Conservation (phyloP, 352 stramenopile genomes). For the Globisporangium solare region DNA sequence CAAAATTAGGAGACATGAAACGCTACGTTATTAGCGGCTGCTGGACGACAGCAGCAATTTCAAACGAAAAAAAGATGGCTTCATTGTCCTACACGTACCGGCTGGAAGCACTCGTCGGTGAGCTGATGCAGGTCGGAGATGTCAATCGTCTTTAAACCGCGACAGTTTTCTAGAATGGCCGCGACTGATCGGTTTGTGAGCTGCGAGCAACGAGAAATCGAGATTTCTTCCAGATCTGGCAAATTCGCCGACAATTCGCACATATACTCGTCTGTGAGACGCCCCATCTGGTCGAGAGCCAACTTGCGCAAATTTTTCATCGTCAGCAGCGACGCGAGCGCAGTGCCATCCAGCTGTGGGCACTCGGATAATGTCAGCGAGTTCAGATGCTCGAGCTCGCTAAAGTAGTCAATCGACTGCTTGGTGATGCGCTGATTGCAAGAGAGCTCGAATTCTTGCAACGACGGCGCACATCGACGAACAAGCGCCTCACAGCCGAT, state of each 20-base stretch:
- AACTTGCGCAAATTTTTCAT: conserved; percentile 68
- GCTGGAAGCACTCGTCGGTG: conserved; percentile 60
- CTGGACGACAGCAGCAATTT: not conserved
- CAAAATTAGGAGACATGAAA: conserved; percentile 1
- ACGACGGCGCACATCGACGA: conserved; percentile 57
- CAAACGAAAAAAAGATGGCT: not conserved
- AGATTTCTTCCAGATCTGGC: conserved; percentile 56
- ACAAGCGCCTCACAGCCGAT: conserved; percentile 58
- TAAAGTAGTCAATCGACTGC: conserved; percentile 67
- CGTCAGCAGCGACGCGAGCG: conserved; percentile 48
- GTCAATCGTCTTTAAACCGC: conserved; percentile 48
- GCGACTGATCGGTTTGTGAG: conserved; percentile 46
- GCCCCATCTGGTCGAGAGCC: conserved; percentile 75
- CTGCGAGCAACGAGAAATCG: conserved; percentile 64
- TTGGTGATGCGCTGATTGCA: conserved; percentile 83
- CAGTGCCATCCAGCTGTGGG: conserved; percentile 59
- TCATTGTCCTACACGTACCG: conserved; percentile 23
- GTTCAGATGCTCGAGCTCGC: conserved; percentile 58
- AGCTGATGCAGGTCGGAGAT: conserved; percentile 68
- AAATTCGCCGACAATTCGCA: conserved; percentile 13
- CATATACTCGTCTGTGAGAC: conserved; percentile 59
- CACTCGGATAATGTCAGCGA: conserved; percentile 73
- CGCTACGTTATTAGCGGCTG: no score
- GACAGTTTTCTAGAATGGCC: conserved; percentile 50
- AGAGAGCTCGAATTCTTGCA: conserved; percentile 72